These are phyloP conservation scores for Aspergillus ibericus DNA, from an alignment of 2,329 filamentous ascomycete species.

Conservation along the genomic window DNA sequence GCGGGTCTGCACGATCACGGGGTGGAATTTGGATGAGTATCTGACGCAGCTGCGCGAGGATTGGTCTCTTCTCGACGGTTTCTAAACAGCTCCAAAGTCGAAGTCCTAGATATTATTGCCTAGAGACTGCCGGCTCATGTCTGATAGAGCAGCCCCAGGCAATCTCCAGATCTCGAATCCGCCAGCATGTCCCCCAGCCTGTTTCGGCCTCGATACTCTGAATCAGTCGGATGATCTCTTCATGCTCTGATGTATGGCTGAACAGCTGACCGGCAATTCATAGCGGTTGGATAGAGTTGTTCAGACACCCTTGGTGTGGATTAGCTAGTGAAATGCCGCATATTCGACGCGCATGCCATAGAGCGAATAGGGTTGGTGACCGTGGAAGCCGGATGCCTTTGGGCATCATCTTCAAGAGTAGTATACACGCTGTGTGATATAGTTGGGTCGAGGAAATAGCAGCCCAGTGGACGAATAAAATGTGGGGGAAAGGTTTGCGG, in stretches of 20 bases:
- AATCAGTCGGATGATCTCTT: slow-evolving; percentile 40
- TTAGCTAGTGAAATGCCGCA: slow-evolving; percentile 60
- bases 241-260: slow-evolving; percentile 51
- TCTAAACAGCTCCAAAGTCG: background rate
- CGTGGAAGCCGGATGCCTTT: slow-evolving; percentile 27
- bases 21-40: slow-evolving; percentile 38
- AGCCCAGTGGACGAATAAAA: slow-evolving; percentile 55
- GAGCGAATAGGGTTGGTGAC: slow-evolving; percentile 36
- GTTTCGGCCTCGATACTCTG: slow-evolving; percentile 53
- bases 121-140: background rate
- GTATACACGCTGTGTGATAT: slow-evolving; percentile 57
- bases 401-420: slow-evolving; percentile 52
- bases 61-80: slow-evolving; percentile 26
- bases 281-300: slow-evolving; percentile 59
- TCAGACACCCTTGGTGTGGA: slow-evolving; percentile 56
- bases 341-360: slow-evolving; percentile 58
- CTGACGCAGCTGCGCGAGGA: slow-evolving; percentile 20
- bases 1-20: slow-evolving; percentile 42
- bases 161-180: slow-evolving; percentile 53
- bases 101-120: no score
- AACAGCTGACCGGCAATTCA: slow-evolving; percentile 58
- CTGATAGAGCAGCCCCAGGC: slow-evolving; percentile 29
- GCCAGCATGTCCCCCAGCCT: slow-evolving; percentile 56
- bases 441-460: slow-evolving; percentile 60
- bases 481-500: slow-evolving; percentile 51